Evolutionary conservation across 2,329 filamentous ascomycete genomes (phyloP), one percentile per base, ranked within the genome.

Genomic region (Stagonosporopsis tanaceti): DNA sequence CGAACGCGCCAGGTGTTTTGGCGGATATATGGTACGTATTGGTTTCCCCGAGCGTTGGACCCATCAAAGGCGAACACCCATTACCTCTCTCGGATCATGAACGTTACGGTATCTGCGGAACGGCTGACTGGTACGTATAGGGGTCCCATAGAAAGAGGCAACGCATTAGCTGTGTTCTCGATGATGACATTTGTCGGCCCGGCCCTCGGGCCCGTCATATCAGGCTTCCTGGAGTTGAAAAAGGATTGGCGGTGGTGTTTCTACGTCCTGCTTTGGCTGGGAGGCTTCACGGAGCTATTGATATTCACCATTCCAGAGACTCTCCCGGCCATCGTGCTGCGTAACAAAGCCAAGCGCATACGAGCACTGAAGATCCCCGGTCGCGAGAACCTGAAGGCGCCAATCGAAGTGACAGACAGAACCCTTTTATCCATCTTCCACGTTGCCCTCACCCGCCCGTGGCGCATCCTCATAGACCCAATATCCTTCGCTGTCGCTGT

Each of bases 171-270:
- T 2, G 73, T 80, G 1, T 86, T 86, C 66, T 76, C 77, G 1
- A 76, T 81, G 57, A 81, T 84, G 76, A 81, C 83, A 0, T 86
- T 82, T 75, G 78, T 83, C 4, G 83, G 83, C 0, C 84, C 83
- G 0, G 79, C 82, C 0, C 70, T 85, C 0, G 84, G 83, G 0
- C 84, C 85, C 1, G 79, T 88, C 24, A 77, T 86, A 17, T 77
- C 78, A 1, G 86, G 85, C 4, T 88, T 88, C 61, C 70, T 88
- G 1, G 71, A 87, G 63, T 69, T 87, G 6, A 84, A 80, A 30
- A 77, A 84, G 47, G 64, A 77, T 41, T 82, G 79, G 54, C 35
- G 48, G 12, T 57, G 48, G 54, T 40, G 25, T 27, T 57, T 57
- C 24, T 57, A 57, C 24, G 54, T 53, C 14, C 38, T 57, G 20